A percentile compares a stretch with the other conserved stretches of the same genome.
These are phyloP conservation scores for Magnusiomyces suaveolens DNA, from an alignment of 1,139 yeast genomes.

Conservation along the genomic window DNA sequence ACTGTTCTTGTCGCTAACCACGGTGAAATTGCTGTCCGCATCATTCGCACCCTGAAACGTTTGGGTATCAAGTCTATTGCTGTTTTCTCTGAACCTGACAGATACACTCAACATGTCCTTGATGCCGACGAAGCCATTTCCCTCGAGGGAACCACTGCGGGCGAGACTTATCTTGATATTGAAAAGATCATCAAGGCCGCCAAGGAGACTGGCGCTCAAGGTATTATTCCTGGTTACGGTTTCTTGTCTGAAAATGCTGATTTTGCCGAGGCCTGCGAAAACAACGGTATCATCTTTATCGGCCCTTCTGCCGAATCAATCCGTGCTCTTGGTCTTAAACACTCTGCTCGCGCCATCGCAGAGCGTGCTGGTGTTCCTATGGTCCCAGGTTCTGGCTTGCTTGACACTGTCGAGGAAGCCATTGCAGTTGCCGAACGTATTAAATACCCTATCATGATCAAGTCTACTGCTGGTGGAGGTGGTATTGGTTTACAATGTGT, in stretches of 20 bases:
- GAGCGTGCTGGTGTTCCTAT: slow-evolving; percentile 80
- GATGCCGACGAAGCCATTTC: slow-evolving; percentile 76
- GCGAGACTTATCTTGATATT: slow-evolving; percentile 78
- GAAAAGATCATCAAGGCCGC: slow-evolving; percentile 84
- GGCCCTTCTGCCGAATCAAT: slow-evolving; percentile 95
- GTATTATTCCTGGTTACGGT: slow-evolving; percentile 95
- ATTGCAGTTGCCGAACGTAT: slow-evolving; percentile 62
- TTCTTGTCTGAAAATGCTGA: slow-evolving; percentile 94
- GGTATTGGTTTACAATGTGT: slow-evolving; percentile 96
- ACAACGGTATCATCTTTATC: slow-evolving; percentile 79
- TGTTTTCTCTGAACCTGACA: slow-evolving; percentile 82
- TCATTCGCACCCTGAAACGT: slow-evolving; percentile 76
- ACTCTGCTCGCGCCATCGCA: slow-evolving; percentile 92
- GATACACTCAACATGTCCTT: slow-evolving; percentile 75
- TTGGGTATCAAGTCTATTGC: slow-evolving; percentile 73
- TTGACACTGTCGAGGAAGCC: slow-evolving; percentile 64
- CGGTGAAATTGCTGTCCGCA: slow-evolving; percentile 95
- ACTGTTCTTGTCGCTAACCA: slow-evolving; percentile 90
- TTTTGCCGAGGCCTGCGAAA: slow-evolving; percentile 76
- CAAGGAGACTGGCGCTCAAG: slow-evolving; percentile 72
- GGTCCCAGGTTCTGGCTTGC: slow-evolving; percentile 88
- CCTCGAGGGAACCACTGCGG: slow-evolving; percentile 71
- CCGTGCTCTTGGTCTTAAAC: slow-evolving; percentile 82
- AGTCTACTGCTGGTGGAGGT: slow-evolving; percentile 98
- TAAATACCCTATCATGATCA: slow-evolving; percentile 89